Percentiles rank a stretch among this genome's conserved stretches.
These are phyloP conservation scores for Actinomortierella ambigua DNA, from an alignment of 371 early-diverging fungal species.

Conservation along the genomic window DNA sequence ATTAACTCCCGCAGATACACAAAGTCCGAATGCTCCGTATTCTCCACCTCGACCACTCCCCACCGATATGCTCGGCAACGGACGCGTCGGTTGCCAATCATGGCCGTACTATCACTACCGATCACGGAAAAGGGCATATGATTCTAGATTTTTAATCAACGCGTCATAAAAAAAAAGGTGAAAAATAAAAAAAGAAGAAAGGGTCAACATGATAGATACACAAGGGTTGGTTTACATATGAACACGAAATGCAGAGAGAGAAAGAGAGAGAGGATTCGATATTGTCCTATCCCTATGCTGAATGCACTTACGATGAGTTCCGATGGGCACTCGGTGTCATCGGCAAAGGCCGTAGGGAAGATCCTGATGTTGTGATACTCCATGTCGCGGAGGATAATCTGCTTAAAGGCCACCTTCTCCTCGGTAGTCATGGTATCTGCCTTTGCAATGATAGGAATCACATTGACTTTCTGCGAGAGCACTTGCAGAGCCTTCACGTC, in stretches of 20 bases:
- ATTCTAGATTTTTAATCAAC: slow-evolving; percentile 46
- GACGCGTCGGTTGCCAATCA: slow-evolving; percentile 72
- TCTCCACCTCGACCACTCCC: slow-evolving; percentile 96
- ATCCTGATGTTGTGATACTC: slow-evolving; percentile 72
- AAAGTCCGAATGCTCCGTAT: slow-evolving; percentile 88
- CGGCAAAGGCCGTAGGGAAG: slow-evolving; percentile 64
- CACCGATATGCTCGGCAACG: slow-evolving; percentile 96
- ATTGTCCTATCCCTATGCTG: neutral
- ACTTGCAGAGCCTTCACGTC: slow-evolving; percentile 88
- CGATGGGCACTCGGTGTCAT: slow-evolving; percentile 68
- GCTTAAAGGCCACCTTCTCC: slow-evolving; percentile 69
- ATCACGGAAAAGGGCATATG: slow-evolving; percentile 94
- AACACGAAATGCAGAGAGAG: slow-evolving; percentile 24
- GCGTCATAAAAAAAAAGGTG: no score
- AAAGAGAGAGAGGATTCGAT: no score
- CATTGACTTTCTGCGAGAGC: slow-evolving; percentile 81
- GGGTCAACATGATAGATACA: neutral
- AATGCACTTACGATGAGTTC: slow-evolving; percentile 66
- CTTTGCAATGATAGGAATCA: slow-evolving; percentile 88
- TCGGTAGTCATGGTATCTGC: slow-evolving; percentile 71
- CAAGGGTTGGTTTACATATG: no score
- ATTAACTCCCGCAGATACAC: slow-evolving; percentile 77
- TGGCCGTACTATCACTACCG: slow-evolving; percentile 80
- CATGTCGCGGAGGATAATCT: slow-evolving; percentile 79
- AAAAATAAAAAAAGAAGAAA: neutral